A percentile compares a stretch with the other conserved stretches of the same genome.
Conservation (phyloP, 306 rosid species). For the Trichosanthes truncata region DNA sequence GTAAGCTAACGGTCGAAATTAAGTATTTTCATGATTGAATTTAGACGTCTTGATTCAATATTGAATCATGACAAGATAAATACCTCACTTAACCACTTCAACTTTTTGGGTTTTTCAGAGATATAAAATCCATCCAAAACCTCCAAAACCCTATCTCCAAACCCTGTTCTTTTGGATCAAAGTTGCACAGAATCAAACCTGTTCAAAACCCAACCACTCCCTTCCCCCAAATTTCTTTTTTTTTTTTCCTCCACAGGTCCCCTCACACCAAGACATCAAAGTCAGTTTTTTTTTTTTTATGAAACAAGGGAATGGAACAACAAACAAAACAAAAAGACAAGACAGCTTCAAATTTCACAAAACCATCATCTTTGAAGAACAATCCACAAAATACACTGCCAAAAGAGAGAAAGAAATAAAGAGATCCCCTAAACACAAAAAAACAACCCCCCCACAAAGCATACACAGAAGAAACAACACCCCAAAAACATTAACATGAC, state of each 20-base stretch:
- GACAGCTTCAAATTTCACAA: conserved; percentile 9
- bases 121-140: neutral
- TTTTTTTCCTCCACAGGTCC: neutral
- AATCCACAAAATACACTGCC: conserved; percentile 1
- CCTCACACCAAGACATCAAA: neutral
- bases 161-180: neutral
- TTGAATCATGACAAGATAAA: neutral
- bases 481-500: neutral
- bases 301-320: neutral
- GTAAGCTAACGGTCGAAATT: too few relatives aligned
- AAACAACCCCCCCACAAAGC: neutral
- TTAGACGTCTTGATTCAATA: too few relatives aligned
- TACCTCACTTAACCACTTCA: neutral
- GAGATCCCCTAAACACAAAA: neutral
- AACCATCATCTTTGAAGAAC: neutral
- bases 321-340: neutral
- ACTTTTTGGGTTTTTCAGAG: neutral
- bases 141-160: neutral
- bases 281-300: neutral
- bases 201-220: neutral
- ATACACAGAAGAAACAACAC: neutral
- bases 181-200: neutral
- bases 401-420: neutral
- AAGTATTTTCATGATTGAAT: too few relatives aligned
- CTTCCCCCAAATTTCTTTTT: neutral